Conservation (phyloP, 495 filamentous ascomycete genomes). For the Physcia stellaris region DNA sequence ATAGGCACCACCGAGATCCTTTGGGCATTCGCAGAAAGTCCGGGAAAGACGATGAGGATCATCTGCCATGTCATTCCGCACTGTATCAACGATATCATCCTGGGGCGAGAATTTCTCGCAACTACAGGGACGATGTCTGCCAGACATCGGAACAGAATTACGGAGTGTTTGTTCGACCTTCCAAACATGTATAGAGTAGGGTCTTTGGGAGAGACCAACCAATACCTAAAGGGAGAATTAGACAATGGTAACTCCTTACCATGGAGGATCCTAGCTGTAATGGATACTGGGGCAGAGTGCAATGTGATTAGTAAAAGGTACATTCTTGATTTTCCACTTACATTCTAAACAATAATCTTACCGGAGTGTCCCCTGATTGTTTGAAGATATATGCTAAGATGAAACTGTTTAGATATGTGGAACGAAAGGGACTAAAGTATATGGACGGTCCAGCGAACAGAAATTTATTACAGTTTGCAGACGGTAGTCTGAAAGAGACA, state of each 20-base stretch:
- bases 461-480: constrained; percentile 7
- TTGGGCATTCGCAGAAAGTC: constrained; percentile 9
- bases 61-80: constrained; percentile 10
- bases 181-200: neutral
- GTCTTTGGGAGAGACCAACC: constrained; percentile 1
- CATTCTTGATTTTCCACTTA: no score
- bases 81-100: constrained; percentile 9
- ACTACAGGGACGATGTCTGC: constrained; percentile 7
- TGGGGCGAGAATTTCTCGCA: constrained; percentile 6
- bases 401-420: no score
- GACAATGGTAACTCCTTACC: no score
- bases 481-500: constrained; percentile 3
- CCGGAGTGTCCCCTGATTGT: no score
- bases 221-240: neutral
- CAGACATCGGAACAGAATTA: constrained; percentile 3
- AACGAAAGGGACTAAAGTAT: no score
- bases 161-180: constrained; percentile 1
- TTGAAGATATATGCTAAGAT: no score
- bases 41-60: constrained; percentile 2
- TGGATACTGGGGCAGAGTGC: constrained; percentile 8
- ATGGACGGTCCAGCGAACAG: neutral
- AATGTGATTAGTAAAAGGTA: constrained; percentile 7
- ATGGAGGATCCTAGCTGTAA: constrained; percentile 1
- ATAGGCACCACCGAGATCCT: constrained; percentile 1
- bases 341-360: no score